Percentiles rank a stretch among this genome's conserved stretches.
phyloP scores from a whole-genome alignment of 805 yeast genomes.

The Ogataea philodendri region DNA sequence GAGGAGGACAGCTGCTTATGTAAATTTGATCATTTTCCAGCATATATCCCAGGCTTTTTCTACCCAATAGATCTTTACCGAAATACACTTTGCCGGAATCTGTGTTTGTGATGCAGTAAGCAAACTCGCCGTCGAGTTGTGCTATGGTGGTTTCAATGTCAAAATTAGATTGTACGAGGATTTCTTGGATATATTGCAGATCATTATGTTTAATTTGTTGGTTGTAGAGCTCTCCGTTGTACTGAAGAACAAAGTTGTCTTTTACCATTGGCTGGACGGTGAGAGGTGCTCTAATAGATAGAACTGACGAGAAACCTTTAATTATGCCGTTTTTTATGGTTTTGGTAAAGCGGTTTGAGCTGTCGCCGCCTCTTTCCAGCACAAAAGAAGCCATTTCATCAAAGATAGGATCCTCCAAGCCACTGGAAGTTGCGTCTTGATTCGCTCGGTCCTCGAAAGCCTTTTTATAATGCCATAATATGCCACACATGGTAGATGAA shows the following conservation, averaged over 20 bases:
- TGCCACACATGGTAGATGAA: conserved; percentile 53
- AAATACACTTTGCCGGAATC: conserved; percentile 49
- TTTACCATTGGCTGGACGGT: conserved; percentile 64
- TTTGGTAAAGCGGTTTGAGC: conserved; percentile 32
- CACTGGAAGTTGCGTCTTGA: no score
- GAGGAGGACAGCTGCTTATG: conserved; percentile 46
- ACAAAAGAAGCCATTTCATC: conserved; percentile 43
- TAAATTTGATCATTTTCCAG: conserved; percentile 35
- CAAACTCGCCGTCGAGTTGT: conserved; percentile 76
- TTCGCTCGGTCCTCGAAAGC: background rate
- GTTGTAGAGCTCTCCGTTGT: conserved; percentile 89
- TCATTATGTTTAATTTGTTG: conserved; percentile 58
- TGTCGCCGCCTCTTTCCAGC: conserved; percentile 66
- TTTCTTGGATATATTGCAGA: conserved; percentile 48
- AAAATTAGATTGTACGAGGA: conserved; percentile 29
- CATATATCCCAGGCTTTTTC: conserved; percentile 64
- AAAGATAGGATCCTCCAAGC: conserved; percentile 22
- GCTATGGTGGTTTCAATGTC: conserved; percentile 44
- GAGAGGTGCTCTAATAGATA: conserved; percentile 78
- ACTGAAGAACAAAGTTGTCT: conserved; percentile 54
- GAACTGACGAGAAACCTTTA: conserved; percentile 64
- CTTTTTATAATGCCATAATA: conserved; percentile 38
- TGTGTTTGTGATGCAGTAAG: conserved; percentile 56
- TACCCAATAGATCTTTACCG: conserved; percentile 83
- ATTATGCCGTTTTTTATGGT: conserved; percentile 13